Evolutionary conservation across 106 monocot genomes (phyloP).

Genomic region (Alisma plantagoaquatica): DNA sequence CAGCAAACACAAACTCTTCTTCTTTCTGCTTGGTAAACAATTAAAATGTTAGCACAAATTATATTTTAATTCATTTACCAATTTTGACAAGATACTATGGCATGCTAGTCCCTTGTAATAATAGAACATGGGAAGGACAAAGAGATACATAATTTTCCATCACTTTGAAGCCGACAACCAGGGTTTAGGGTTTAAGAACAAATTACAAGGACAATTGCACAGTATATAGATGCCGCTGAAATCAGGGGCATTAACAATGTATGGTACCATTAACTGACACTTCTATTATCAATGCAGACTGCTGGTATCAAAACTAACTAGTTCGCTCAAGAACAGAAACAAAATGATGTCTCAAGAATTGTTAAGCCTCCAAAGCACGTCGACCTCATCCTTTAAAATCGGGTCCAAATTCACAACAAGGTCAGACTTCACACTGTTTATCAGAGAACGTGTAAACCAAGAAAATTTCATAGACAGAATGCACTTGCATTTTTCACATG

Average conservation of each 20-base stretch:
- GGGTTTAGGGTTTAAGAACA: neutral
- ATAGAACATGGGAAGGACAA: too few species aligned
- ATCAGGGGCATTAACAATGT: too few species aligned
- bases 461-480: neutral
- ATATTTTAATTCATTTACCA: neutral
- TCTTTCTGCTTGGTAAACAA: conserved; percentile 54
- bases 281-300: too few species aligned
- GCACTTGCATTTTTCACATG: conserved; percentile 61
- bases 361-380: neutral
- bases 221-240: too few species aligned
- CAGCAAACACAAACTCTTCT: conserved; percentile 80
- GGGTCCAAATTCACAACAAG: neutral
- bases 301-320: too few species aligned
- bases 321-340: too few species aligned
- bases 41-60: neutral
- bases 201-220: too few species aligned
- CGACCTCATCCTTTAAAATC: neutral
- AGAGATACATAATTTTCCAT: neutral
- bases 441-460: neutral
- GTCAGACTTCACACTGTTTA: neutral
- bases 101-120: too few species aligned
- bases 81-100: neutral
- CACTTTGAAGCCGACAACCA: neutral
- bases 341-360: neutral
- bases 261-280: too few species aligned